Conservation (phyloP, 2,329 filamentous ascomycete genomes). For the Venturia pyrina region DNA sequence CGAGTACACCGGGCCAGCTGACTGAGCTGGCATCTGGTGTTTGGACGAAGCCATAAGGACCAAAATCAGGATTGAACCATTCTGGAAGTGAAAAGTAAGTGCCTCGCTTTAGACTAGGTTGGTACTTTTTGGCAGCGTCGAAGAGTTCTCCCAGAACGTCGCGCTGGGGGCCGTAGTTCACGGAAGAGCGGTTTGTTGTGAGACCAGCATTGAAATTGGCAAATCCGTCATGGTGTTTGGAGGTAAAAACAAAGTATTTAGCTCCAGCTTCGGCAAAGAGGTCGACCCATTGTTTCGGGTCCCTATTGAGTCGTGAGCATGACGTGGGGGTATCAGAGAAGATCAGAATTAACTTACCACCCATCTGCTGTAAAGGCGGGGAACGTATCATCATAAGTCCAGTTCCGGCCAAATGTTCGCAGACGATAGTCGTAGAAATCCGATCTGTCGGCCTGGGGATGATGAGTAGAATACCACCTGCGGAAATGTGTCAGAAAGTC, state of each 20-base stretch:
- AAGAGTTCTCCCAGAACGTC: slow-evolving; percentile 35
- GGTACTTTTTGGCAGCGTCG: slow-evolving; percentile 32
- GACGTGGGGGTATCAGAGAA: too few species aligned
- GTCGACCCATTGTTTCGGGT: slow-evolving; percentile 45
- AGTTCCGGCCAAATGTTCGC: slow-evolving; percentile 37
- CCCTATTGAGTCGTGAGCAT: slow-evolving; percentile 12
- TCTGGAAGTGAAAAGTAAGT: slow-evolving; percentile 38
- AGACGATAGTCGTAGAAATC: slow-evolving; percentile 38
- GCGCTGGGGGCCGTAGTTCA: slow-evolving; percentile 30
- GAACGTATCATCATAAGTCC: slow-evolving; percentile 48
- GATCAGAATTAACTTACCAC: slow-evolving; percentile 20
- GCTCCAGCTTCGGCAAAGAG: slow-evolving; percentile 43
- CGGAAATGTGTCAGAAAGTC: slow-evolving; percentile 11
- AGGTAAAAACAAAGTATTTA: slow-evolving; percentile 35
- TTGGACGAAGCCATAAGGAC: slow-evolving; percentile 27
- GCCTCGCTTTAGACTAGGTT: slow-evolving; percentile 33
- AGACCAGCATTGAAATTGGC: slow-evolving; percentile 34
- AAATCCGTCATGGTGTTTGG: slow-evolving; percentile 40
- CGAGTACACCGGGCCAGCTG: slow-evolving; percentile 32
- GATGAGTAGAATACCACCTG: slow-evolving; percentile 41
- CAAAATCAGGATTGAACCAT: slow-evolving; percentile 37
- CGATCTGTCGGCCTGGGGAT: slow-evolving; percentile 27
- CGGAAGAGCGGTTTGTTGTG: slow-evolving; percentile 31
- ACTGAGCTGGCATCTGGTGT: slow-evolving; percentile 11
- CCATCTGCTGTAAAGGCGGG: slow-evolving; percentile 40